phyloP scores from a whole-genome alignment of 495 filamentous ascomycete species.

The Trichoderma virens region DNA sequence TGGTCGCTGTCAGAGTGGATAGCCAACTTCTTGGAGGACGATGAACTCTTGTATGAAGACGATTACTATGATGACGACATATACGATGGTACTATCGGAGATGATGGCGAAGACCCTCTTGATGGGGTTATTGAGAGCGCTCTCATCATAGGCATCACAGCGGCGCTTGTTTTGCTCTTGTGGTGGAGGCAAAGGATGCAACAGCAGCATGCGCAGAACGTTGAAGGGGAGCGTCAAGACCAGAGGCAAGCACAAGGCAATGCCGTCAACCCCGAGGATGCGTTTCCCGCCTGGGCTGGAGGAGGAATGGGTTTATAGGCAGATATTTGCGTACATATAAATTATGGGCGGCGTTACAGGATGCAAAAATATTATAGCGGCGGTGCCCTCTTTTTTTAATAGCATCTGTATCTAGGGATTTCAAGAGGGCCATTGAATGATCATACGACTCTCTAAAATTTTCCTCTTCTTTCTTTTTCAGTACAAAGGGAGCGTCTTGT shows the following conservation, averaged over 20 bases:
- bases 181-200: conserved; percentile 79
- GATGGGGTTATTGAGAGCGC: conserved; percentile 76
- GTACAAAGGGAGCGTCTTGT: too few relatives aligned
- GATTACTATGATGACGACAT: conserved; percentile 50
- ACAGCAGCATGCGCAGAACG: conserved; percentile 44
- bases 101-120: conserved; percentile 48
- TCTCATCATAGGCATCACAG: conserved; percentile 64
- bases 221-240: conserved; percentile 30
- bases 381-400: background rate
- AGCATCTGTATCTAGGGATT: background rate
- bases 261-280: background rate
- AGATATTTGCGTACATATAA: background rate
- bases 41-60: conserved; percentile 44
- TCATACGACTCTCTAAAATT: background rate
- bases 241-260: conserved; percentile 12
- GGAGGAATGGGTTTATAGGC: conserved; percentile 6
- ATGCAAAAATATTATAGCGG: conserved; percentile 2
- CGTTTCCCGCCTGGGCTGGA: conserved; percentile 7
- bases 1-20: conserved; percentile 81
- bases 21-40: conserved; percentile 71
- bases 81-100: conserved; percentile 50
- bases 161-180: conserved; percentile 64
- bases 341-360: background rate
- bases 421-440: background rate
- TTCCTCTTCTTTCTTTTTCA: too few relatives aligned